phyloP scores from a whole-genome alignment of 2,329 filamentous ascomycete species.

The Rasamsonia emersonii region DNA sequence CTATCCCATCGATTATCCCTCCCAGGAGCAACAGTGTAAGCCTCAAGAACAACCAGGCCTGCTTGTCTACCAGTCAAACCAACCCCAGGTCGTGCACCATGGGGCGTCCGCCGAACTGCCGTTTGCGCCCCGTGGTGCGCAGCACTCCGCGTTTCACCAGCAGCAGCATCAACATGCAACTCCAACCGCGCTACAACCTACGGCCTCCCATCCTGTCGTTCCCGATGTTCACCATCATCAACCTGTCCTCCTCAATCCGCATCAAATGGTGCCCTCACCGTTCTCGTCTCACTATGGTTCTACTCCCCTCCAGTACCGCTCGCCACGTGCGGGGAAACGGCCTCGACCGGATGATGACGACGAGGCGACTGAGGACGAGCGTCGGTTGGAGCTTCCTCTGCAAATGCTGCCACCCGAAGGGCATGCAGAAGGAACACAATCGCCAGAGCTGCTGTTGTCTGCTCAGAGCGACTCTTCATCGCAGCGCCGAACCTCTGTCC shows the following conservation, averaged over 20 bases:
- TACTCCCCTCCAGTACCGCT: conserved; percentile 23
- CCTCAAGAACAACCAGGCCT: conserved; percentile 56
- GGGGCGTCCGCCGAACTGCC: conserved; percentile 23
- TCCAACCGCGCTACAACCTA: conserved; percentile 23
- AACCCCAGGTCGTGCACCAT: conserved; percentile 28
- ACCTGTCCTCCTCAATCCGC: conserved; percentile 21
- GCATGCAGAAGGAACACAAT: conserved; percentile 21
- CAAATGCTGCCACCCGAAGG: conserved; percentile 25
- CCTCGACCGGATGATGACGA: conserved; percentile 23
- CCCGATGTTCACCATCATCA: conserved; percentile 25
- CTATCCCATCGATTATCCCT: conserved; percentile 67
- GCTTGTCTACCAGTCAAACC: conserved; percentile 52
- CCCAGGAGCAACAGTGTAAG: conserved; percentile 56
- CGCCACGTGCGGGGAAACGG: conserved; percentile 27
- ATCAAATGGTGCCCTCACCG: conserved; percentile 27
- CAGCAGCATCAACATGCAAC: conserved; percentile 35
- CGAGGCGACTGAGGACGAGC: conserved; percentile 17
- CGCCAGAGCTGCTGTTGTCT: conserved; percentile 27
- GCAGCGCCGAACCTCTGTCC: conserved; percentile 19
- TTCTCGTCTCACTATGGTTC: conserved; percentile 27
- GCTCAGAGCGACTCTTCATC: conserved; percentile 23
- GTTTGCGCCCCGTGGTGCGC: conserved; percentile 24
- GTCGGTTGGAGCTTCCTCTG: conserved; percentile 22
- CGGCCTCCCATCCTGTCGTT: conserved; percentile 20
- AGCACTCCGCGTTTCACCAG: conserved; percentile 28